Percentiles rank a stretch among this genome's conserved stretches.
phyloP scores from a whole-genome alignment of 148 eudicot genomes.

The Simmondsia chinensis region DNA sequence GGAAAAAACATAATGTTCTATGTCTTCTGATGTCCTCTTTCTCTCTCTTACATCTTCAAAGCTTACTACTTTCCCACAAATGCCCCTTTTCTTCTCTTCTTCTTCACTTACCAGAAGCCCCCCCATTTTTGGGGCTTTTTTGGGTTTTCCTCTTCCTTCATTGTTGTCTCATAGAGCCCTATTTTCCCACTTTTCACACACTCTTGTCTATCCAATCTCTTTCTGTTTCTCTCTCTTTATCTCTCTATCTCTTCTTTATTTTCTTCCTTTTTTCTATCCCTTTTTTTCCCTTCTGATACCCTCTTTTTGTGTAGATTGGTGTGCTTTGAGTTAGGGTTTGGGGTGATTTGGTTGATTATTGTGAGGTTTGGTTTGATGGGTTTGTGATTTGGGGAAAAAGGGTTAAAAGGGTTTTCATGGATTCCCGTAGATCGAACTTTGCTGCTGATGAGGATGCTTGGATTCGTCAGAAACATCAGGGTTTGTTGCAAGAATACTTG shows the following conservation, averaged over 20 bases:
- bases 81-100: neutral
- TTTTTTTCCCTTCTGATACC: constrained; percentile 1
- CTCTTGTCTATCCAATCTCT: neutral
- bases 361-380: constrained; percentile 7
- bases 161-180: neutral
- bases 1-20: constrained; percentile 7
- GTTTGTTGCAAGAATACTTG: constrained; percentile 34
- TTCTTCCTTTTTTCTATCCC: neutral
- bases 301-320: constrained; percentile 1
- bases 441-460: constrained; percentile 16
- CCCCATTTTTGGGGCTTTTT: constrained; percentile 17
- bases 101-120: neutral
- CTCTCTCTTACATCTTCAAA: constrained; percentile 17
- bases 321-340: constrained; percentile 12
- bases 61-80: constrained; percentile 4
- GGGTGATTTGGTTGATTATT: neutral
- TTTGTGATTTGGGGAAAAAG: constrained; percentile 9
- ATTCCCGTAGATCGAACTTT: constrained; percentile 14
- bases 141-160: constrained; percentile 15
- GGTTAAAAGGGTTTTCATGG: constrained; percentile 21
- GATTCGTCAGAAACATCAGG: constrained; percentile 31
- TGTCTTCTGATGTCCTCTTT: constrained; percentile 12
- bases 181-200: neutral
- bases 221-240: neutral
- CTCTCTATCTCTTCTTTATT: neutral